Evolutionary conservation across 768 basidiomycete species (phyloP).

Genomic region (Gymnopilus dilepis): DNA sequence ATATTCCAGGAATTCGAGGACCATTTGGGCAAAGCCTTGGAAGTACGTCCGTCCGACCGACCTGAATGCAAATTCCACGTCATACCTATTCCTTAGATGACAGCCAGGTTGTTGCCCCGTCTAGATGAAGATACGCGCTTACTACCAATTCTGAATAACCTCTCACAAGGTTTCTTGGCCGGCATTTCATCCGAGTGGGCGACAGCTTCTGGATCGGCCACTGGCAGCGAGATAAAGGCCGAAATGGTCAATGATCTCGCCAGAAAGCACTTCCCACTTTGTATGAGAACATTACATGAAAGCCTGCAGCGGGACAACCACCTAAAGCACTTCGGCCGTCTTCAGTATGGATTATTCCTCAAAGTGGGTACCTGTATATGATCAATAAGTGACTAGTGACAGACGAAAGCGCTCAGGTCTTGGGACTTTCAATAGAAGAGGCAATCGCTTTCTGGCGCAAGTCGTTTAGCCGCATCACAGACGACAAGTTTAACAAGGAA

Average conservation of each 20-base stretch:
- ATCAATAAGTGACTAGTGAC: neutral
- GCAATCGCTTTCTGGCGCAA: constrained; percentile 93
- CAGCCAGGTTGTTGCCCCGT: constrained; percentile 85
- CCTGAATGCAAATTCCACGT: neutral
- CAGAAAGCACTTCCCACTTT: constrained; percentile 89
- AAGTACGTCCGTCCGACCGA: constrained; percentile 54
- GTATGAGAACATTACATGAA: constrained; percentile 92
- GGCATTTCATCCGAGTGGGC: constrained; percentile 88
- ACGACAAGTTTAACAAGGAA: constrained; percentile 98
- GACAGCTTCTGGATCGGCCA: constrained; percentile 53
- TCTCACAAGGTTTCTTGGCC: constrained; percentile 92
- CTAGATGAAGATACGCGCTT: constrained; percentile 95
- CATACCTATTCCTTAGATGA: constrained; percentile 53
- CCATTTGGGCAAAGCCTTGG: constrained; percentile 73
- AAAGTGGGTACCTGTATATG: constrained; percentile 60
- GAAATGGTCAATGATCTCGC: constrained; percentile 94
- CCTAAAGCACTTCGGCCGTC: constrained; percentile 89
- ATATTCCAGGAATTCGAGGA: constrained; percentile 86
- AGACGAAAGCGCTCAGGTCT: constrained; percentile 55
- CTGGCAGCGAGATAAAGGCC: constrained; percentile 77
- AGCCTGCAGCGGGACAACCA: constrained; percentile 78
- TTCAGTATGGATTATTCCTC: constrained; percentile 93
- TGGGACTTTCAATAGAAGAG: constrained; percentile 94
- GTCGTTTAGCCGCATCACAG: constrained; percentile 79
- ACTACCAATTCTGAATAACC: constrained; percentile 85